Conservation (phyloP, 495 filamentous ascomycete species). For the Diplogelasinospora grovesii region DNA sequence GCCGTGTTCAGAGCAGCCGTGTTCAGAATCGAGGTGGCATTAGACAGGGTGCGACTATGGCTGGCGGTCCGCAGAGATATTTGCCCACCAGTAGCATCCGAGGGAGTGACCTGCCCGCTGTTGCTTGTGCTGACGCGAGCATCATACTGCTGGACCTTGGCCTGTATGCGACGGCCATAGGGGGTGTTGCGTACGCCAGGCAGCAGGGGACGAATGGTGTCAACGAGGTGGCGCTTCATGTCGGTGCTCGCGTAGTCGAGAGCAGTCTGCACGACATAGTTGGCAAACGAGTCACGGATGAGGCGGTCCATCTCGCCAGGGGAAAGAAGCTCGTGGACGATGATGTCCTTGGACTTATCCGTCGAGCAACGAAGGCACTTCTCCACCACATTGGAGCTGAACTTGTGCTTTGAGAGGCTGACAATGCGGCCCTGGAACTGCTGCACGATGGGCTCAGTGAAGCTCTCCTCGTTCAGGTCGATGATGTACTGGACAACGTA, state of each 20-base stretch:
- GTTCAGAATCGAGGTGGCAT: constrained; percentile 21
- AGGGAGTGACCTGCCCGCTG: constrained; percentile 27
- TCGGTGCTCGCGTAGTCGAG: constrained; percentile 72
- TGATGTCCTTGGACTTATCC: constrained; percentile 58
- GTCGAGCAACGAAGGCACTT: constrained; percentile 86
- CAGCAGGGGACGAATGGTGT: constrained; percentile 75
- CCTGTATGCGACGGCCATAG: constrained; percentile 84
- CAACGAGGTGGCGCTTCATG: constrained; percentile 66
- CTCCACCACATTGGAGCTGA: constrained; percentile 98
- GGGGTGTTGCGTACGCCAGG: constrained; percentile 79
- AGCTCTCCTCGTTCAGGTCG: constrained; percentile 73
- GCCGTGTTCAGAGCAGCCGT: constrained; percentile 22
- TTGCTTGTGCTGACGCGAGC: constrained; percentile 20
- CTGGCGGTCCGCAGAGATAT: constrained; percentile 27
- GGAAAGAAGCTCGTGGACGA: constrained; percentile 76
- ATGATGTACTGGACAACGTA: constrained; percentile 98
- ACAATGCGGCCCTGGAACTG: constrained; percentile 69
- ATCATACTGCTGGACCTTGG: constrained; percentile 61
- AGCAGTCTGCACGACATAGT: constrained; percentile 97
- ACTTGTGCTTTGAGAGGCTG: constrained; percentile 88
- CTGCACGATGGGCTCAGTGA: constrained; percentile 76
- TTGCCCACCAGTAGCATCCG: constrained; percentile 37
- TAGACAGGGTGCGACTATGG: constrained; percentile 27
- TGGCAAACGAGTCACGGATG: constrained; percentile 84
- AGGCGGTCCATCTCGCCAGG: constrained; percentile 75